These are phyloP conservation scores for Fagopyrum tataricum DNA, from an alignment of 148 eudicot species.

Conservation along the genomic window DNA sequence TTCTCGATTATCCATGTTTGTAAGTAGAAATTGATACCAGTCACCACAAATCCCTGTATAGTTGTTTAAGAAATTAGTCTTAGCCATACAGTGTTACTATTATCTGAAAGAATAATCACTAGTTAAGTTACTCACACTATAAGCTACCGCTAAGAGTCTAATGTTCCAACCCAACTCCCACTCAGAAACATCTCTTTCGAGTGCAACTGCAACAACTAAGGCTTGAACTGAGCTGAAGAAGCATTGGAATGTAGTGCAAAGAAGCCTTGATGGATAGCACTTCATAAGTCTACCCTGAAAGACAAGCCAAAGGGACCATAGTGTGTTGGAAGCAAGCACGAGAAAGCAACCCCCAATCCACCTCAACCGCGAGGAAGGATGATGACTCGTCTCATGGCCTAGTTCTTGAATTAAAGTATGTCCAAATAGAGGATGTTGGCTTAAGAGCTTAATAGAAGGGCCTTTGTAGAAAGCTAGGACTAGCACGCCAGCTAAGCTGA, in stretches of 20 bases:
- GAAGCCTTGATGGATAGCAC: neutral
- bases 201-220: neutral
- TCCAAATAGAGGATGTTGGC: neutral
- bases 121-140: neutral
- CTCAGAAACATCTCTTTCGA: neutral
- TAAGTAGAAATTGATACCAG: neutral
- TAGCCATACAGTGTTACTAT: neutral
- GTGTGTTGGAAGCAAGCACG: neutral
- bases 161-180: conserved; percentile 8
- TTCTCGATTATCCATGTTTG: conserved; percentile 8
- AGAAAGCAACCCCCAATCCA: neutral
- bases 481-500: conserved; percentile 1
- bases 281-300: conserved; percentile 1
- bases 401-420: neutral
- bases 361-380: neutral
- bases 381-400: neutral
- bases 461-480: conserved; percentile 6
- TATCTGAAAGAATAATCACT: neutral
- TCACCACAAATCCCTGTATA: conserved; percentile 7
- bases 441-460: neutral
- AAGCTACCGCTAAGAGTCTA: neutral
- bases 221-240: conserved; percentile 8
- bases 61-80: neutral
- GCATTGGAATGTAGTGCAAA: conserved; percentile 7
- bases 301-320: neutral